Percentiles rank a stretch among this genome's conserved stretches.
phyloP scores from a whole-genome alignment of 352 stramenopile species.

The Thraustotheca clavata region DNA sequence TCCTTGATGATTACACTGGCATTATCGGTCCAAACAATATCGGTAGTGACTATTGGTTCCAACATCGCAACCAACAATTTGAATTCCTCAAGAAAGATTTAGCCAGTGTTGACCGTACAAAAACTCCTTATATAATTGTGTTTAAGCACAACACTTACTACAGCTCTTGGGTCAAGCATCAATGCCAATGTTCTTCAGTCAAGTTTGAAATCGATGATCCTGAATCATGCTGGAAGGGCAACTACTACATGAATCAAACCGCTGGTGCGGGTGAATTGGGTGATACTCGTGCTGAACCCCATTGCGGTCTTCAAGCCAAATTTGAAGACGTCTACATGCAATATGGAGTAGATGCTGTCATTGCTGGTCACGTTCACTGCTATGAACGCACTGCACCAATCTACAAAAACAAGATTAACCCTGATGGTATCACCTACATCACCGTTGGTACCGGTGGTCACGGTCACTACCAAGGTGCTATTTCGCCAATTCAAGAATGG shows the following conservation, averaged over 20 bases:
- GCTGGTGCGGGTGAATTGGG: constrained; percentile 26
- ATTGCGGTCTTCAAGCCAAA: constrained; percentile 28
- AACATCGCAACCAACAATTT: constrained; percentile 20
- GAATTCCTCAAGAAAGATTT: constrained; percentile 4
- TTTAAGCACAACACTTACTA: constrained; percentile 37
- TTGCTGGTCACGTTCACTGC: constrained; percentile 28
- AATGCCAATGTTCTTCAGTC: constrained; percentile 39
- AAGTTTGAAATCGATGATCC: constrained; percentile 33
- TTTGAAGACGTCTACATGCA: constrained; percentile 26
- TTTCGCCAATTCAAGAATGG: background rate
- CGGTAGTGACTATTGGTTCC: constrained; percentile 34
- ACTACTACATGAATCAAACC: constrained; percentile 25
- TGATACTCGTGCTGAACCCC: constrained; percentile 25
- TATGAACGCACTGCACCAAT: constrained; percentile 18
- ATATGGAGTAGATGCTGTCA: constrained; percentile 22
- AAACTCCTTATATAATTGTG: constrained; percentile 4
- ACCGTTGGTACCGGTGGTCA: background rate
- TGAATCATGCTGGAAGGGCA: constrained; percentile 39
- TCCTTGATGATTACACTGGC: constrained; percentile 59
- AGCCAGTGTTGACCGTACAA: background rate
- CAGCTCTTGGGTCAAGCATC: constrained; percentile 52
- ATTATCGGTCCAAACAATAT: constrained; percentile 30
- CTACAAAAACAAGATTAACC: constrained; percentile 3
- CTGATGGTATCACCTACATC: constrained; percentile 1
- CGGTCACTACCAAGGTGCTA: background rate